Evolutionary conservation across 2,329 filamentous ascomycete species (phyloP).

Genomic region (Bipolaris bicolor): DNA sequence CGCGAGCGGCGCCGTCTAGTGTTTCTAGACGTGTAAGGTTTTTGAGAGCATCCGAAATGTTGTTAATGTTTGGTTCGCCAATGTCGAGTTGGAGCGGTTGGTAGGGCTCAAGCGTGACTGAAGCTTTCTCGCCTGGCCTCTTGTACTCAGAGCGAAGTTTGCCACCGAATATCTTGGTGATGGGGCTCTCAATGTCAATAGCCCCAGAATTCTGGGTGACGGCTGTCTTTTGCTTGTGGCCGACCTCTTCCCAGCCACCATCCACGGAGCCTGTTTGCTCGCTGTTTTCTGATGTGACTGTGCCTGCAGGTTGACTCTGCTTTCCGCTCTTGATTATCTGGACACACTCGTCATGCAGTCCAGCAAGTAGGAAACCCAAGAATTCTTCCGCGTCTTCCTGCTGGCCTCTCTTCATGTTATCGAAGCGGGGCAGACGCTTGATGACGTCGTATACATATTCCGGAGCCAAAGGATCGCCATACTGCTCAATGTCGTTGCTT

Average conservation of each 20-base stretch:
- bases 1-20: conserved; percentile 79
- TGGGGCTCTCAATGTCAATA: conserved; percentile 74
- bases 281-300: conserved; percentile 52
- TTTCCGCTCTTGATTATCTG: conserved; percentile 69
- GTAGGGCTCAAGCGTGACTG: conserved; percentile 90
- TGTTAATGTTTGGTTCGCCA: conserved; percentile 81
- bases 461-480: conserved; percentile 88
- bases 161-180: conserved; percentile 94
- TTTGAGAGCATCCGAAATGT: conserved; percentile 89
- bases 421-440: conserved; percentile 82
- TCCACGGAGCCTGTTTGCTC: conserved; percentile 56
- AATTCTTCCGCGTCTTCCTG: conserved; percentile 99
- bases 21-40: conserved; percentile 83
- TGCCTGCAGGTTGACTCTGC: conserved; percentile 34
- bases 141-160: conserved; percentile 87
- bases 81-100: conserved; percentile 96
- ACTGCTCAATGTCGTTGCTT: conserved; percentile 82
- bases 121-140: conserved; percentile 85
- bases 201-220: conserved; percentile 85
- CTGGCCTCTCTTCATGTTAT: conserved; percentile 92
- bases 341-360: conserved; percentile 89
- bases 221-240: conserved; percentile 85
- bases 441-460: conserved; percentile 97
- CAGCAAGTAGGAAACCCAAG: conserved; percentile 87
- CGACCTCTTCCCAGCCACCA: conserved; percentile 92